Base-by-base conservation (phyloP, 2,329 filamentous ascomycete genomes). In the Fusarium pininemorale region DNA sequence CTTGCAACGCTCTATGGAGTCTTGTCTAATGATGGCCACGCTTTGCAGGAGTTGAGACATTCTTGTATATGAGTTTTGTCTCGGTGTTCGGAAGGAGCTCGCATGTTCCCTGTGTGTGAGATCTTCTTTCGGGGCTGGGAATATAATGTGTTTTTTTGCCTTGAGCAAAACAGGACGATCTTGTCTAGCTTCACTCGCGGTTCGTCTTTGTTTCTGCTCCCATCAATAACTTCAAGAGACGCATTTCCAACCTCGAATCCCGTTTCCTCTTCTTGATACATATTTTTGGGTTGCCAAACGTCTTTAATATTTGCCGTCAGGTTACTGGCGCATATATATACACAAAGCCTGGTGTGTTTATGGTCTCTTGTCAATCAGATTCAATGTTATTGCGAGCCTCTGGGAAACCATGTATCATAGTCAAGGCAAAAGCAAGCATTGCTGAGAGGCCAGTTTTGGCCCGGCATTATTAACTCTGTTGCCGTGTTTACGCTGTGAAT, bases 361-460 rank as follows among this genome's bases (percentile, higher is more conserved):
- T 83, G 81, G 81, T 77, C 74, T 82, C 78, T 76, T 74, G 78
- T 79, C 69, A 80, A 79, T 48, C 47, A 60, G 51, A 22, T 63
- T 62, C 72, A 73, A 60, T 78, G 76, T 73, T 75, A 69, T 55
- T 73, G 77, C 75, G 71, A 79, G 78, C 75, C 73, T 77, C 26
- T 41, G 35, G 72, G 55, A 41, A 73, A 72, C 72, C 64, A 60
- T 78, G 66, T 75, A 78, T 64, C 32, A 76, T 79, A 78, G 74
- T 71, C 65, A 76, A 69, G 75, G 72, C 77, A 71, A 68, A 68
- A 79, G 74, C 75, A 79, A 80, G 68, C 77, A 80, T 79, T 80
- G 78, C 81, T 76, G 57, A 72, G 81, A 83, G 80, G 72, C 79
- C 81, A 84, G 79, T 84, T 83, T 84, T 84, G 82, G 83, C 76